Evolutionary conservation across 2,329 filamentous ascomycete species (phyloP).

Genomic region (Diplodia corticola): DNA sequence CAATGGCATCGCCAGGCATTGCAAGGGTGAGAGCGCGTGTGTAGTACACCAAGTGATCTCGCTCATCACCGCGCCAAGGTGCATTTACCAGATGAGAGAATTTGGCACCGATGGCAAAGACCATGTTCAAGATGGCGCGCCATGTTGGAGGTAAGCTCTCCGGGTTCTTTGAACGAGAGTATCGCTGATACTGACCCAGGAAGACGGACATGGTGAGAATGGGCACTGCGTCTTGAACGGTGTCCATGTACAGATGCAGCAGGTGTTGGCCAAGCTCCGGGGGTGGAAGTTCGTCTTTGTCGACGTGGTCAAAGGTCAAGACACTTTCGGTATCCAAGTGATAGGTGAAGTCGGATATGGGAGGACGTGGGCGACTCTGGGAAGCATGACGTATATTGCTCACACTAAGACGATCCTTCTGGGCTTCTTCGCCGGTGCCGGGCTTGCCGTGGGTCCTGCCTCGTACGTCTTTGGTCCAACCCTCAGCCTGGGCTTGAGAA

Average conservation of each 20-base stretch:
- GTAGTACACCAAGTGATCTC: conserved; percentile 42
- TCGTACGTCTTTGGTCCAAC: background rate
- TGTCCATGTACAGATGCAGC: conserved; percentile 39
- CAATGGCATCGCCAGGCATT: conserved; percentile 32
- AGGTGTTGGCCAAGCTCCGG: conserved; percentile 35
- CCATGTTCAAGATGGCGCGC: conserved; percentile 42
- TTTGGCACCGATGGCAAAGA: conserved; percentile 44
- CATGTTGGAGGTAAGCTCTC: conserved; percentile 31
- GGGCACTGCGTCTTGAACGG: conserved; percentile 42
- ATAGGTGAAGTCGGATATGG: conserved; percentile 10
- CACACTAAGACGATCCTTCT: background rate
- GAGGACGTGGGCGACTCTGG: background rate
- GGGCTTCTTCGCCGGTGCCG: background rate
- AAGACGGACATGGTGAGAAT: conserved; percentile 40
- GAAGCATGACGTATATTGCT: background rate
- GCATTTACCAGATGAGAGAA: conserved; percentile 36
- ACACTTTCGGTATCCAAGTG: conserved; percentile 35
- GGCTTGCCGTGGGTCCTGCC: background rate
- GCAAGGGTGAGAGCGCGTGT: conserved; percentile 38
- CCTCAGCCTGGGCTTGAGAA: conserved; percentile 26
- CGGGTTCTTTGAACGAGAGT: conserved; percentile 28
- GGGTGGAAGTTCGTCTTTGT: conserved; percentile 38
- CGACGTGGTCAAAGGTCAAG: conserved; percentile 31
- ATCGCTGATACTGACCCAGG: conserved; percentile 35
- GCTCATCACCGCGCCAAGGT: conserved; percentile 26